Evolutionary conservation across 305 asterid genomes (phyloP), one percentile per base, ranked within the genome.

Genomic region (Ilex paraguariensis): DNA sequence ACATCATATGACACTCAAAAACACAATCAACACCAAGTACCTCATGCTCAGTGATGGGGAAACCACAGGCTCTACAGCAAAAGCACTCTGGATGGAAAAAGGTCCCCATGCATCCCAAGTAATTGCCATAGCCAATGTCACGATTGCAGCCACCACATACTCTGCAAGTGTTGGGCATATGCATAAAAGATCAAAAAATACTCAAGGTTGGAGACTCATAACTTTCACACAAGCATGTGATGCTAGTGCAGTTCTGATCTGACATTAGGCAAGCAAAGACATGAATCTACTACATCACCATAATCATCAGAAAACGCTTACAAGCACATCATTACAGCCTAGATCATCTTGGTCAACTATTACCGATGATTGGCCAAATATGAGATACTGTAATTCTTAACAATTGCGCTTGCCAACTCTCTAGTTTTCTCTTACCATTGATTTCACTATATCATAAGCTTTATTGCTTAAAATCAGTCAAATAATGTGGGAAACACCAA

Each of bases 51-150:
- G 95, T 82, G 68, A 94, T 94, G 12, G 95, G 88, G 67, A 55
- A 71, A 66, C 83, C 69, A 70, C 99, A 94, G 13, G 96, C 83
- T 59, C 72, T 88, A 60, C 99, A 94, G 48, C 90, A 80, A 61
- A 94, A 94, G 87, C 98, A 94, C 66, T 88, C 90, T 13, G 98
- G 98, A 64, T 94, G 99, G 72, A 81, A 94, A 70, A 82, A 88
- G 3, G 73, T 74, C 62, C 98, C 98, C 96, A 91, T 91, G 86
- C 96, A 88, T 70, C 96, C 98, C 64, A 94, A 77, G 70, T 94
- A 91, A 71, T 80, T 91, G 31, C 99, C 98, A 70, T 79, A 71
- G 45, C 85, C 85, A 42, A 94, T 94, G 46, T 88, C 98, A 13
- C 67, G 81, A 62, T 84, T 75, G 81, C 99, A 94, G 62, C 99